phyloP scores from a whole-genome alignment of 2,329 filamentous ascomycete genomes.

The Colletotrichum lindemuthianum region DNA sequence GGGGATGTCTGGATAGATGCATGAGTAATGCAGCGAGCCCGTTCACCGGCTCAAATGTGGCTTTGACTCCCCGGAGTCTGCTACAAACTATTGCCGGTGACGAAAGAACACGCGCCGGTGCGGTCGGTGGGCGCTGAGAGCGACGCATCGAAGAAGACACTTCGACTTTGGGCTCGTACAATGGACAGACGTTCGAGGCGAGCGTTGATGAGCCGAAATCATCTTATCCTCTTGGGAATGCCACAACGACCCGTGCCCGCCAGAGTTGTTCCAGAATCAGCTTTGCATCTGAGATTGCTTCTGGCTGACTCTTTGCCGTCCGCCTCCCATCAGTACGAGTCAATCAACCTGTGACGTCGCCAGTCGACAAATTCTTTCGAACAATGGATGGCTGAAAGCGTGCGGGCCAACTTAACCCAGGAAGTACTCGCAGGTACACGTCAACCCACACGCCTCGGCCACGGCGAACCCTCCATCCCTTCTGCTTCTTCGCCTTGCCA shows the following conservation, averaged over 20 bases:
- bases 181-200: conserved; percentile 13
- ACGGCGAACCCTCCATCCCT: conserved; percentile 33
- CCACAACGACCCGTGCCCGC: conserved; percentile 8
- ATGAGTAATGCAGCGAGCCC: conserved; percentile 24
- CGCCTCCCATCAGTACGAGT: conserved; percentile 25
- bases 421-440: conserved; percentile 1
- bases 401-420: conserved; percentile 5
- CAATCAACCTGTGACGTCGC: conserved; percentile 35
- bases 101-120: conserved; percentile 12
- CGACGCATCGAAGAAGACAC: neutral
- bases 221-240: conserved; percentile 20
- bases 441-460: conserved; percentile 28
- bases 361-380: conserved; percentile 22
- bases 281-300: conserved; percentile 35
- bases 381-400: conserved; percentile 14
- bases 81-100: conserved; percentile 8
- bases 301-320: conserved; percentile 31
- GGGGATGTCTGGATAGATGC: conserved; percentile 13
- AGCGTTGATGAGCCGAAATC: conserved; percentile 31
- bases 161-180: conserved; percentile 13
- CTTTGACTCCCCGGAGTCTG: conserved; percentile 25
- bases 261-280: conserved; percentile 11
- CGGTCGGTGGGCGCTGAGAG: too few species aligned
- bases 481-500: conserved; percentile 29
- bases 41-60: conserved; percentile 3